These are phyloP conservation scores for Capronia epimyces DNA, from an alignment of 2,329 filamentous ascomycete species.

Conservation along the genomic window DNA sequence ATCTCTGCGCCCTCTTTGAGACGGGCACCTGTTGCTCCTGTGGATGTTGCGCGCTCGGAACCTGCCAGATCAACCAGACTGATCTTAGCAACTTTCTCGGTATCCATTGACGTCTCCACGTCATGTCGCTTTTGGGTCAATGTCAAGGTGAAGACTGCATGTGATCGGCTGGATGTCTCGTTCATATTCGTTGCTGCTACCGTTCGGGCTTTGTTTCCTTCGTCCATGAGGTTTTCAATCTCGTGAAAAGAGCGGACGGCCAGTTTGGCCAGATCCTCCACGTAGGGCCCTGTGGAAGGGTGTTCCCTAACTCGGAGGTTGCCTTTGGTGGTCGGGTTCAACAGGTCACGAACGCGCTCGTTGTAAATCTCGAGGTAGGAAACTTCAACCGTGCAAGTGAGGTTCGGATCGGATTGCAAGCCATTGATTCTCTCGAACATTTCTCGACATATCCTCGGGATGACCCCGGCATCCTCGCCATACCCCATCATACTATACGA, in stretches of 20 bases:
- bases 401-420: constrained; percentile 66
- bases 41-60: constrained; percentile 95
- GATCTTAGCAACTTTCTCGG: constrained; percentile 97
- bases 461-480: constrained; percentile 89
- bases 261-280: constrained; percentile 93
- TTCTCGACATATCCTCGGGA: constrained; percentile 92
- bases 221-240: constrained; percentile 97
- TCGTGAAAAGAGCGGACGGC: constrained; percentile 90
- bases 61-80: constrained; percentile 96
- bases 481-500: constrained; percentile 99
- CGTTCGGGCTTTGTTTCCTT: constrained; percentile 96
- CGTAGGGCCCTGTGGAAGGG: constrained; percentile 93
- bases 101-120: constrained; percentile 88
- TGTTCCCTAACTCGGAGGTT: constrained; percentile 97
- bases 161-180: constrained; percentile 95
- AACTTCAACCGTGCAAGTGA: constrained; percentile 90
- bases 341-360: constrained; percentile 87
- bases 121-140: constrained; percentile 91
- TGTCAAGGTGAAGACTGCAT: constrained; percentile 95
- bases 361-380: constrained; percentile 99
- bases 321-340: constrained; percentile 92
- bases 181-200: constrained; percentile 99
- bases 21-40: constrained; percentile 88
- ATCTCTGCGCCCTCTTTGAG: constrained; percentile 98
- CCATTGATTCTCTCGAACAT: constrained; percentile 85